Conservation (phyloP, 2,329 filamentous ascomycete genomes). For the Cordyceps farinosa region DNA sequence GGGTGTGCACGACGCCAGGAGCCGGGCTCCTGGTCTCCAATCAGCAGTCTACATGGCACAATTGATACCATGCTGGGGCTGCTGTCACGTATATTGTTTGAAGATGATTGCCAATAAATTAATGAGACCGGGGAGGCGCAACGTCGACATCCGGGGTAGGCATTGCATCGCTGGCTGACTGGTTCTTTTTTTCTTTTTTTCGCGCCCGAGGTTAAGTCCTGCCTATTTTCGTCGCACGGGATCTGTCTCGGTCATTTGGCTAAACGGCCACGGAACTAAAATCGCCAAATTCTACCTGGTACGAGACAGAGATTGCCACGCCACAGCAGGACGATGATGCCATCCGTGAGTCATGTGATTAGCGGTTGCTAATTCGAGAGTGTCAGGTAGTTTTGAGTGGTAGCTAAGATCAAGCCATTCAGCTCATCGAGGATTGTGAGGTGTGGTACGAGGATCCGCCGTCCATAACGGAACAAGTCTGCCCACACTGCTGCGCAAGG, state of each 20-base stretch:
- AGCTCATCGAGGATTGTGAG: conserved; percentile 3
- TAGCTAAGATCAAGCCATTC: conserved; percentile 14
- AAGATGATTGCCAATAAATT: conserved; percentile 15
- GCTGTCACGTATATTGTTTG: conserved; percentile 14
- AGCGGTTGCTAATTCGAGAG: neutral
- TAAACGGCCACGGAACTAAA: neutral
- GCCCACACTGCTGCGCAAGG: neutral
- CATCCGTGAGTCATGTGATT: conserved; percentile 6
- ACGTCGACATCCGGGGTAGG: conserved; percentile 3
- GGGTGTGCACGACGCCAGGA: neutral
- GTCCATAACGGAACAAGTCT: neutral
- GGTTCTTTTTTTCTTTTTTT: neutral
- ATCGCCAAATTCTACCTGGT: neutral
- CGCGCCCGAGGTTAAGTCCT: neutral
- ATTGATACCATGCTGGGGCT: neutral
- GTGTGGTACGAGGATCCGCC: neutral
- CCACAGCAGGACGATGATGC: neutral
- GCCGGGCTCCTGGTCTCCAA: conserved; percentile 1
- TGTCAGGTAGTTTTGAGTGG: neutral
- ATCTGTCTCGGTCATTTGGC: neutral
- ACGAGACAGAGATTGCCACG: neutral
- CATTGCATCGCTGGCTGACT: neutral
- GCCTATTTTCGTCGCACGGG: conserved; percentile 1
- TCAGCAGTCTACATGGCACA: neutral
- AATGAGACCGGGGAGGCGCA: neutral